Evolutionary conservation across 2,329 filamentous ascomycete species (phyloP).

Genomic region (Helicocarpus griseus): DNA sequence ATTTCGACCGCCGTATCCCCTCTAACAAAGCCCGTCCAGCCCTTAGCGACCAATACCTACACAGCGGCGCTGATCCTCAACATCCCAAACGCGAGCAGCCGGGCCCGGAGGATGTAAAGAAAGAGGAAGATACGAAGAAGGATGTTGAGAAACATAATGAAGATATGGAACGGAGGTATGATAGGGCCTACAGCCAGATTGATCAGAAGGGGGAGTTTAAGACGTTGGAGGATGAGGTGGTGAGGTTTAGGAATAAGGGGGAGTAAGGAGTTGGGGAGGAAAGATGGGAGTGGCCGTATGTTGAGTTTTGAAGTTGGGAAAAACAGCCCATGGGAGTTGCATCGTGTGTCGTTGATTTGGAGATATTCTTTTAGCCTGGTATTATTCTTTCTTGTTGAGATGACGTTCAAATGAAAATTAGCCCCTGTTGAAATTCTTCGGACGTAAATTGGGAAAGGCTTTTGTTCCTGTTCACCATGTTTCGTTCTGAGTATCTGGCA

Average conservation of each 20-base stretch:
- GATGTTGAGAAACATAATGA: slow-evolving; percentile 14
- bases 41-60: slow-evolving; percentile 13
- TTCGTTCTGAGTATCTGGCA: background rate
- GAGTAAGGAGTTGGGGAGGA: slow-evolving; percentile 4
- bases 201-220: slow-evolving; percentile 7
- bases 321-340: too few species aligned
- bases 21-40: slow-evolving; percentile 13
- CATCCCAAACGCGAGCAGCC: slow-evolving; percentile 12
- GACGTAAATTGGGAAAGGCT: too few species aligned
- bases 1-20: slow-evolving; percentile 12
- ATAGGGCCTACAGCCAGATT: slow-evolving; percentile 9
- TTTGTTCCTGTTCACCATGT: background rate
- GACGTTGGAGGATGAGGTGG: slow-evolving; percentile 9
- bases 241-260: slow-evolving; percentile 5
- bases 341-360: background rate
- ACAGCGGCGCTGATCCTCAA: slow-evolving; percentile 10
- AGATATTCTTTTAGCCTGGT: too few species aligned
- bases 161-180: slow-evolving; percentile 12
- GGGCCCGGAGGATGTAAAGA: slow-evolving; percentile 8
- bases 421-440: too few species aligned
- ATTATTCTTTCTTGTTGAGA: too few species aligned
- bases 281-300: background rate
- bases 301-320: background rate
- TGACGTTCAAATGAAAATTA: too few species aligned
- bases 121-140: slow-evolving; percentile 5